These are phyloP conservation scores for Camellia oleifera DNA, from an alignment of 179 eudicot genomes.

Conservation along the genomic window DNA sequence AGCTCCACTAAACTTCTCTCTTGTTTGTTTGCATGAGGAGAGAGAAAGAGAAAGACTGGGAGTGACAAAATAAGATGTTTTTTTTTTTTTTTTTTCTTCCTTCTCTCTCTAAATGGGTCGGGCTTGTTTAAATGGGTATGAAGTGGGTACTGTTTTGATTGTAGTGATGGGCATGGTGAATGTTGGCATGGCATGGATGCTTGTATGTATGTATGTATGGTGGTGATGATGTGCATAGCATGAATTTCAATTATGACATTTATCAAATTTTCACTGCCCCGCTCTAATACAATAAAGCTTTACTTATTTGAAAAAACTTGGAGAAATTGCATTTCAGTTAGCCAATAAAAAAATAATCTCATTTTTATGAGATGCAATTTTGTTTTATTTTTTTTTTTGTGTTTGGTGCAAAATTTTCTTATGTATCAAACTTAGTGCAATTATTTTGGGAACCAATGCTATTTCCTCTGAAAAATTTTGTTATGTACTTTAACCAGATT, in stretches of 20 bases:
- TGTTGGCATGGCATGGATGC: slow-evolving; percentile 1
- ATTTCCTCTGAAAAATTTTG: no score
- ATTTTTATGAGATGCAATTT: no score
- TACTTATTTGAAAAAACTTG: no score
- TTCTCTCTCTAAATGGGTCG: slow-evolving; percentile 8
- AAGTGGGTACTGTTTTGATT: slow-evolving; percentile 20
- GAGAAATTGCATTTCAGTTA: no score
- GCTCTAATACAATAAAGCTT: no score
- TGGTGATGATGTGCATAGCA: slow-evolving; percentile 11
- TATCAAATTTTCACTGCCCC: neutral
- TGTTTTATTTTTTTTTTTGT: no score
- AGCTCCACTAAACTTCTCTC: slow-evolving; percentile 40
- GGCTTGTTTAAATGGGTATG: neutral
- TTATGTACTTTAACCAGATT: no score
- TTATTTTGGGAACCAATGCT: no score
- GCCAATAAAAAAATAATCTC: no score
- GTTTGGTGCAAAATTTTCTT: no score
- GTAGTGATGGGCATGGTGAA: neutral
- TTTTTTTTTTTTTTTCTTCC: neutral
- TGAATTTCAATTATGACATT: neutral
- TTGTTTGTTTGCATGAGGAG: neutral
- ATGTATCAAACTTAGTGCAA: no score
- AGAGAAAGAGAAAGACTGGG: neutral
- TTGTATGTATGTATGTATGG: slow-evolving; percentile 4
- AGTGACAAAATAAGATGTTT: slow-evolving; percentile 13